Evolutionary conservation across 1,284 basidiomycete species (phyloP).

Genomic region (Waitea zeae): DNA sequence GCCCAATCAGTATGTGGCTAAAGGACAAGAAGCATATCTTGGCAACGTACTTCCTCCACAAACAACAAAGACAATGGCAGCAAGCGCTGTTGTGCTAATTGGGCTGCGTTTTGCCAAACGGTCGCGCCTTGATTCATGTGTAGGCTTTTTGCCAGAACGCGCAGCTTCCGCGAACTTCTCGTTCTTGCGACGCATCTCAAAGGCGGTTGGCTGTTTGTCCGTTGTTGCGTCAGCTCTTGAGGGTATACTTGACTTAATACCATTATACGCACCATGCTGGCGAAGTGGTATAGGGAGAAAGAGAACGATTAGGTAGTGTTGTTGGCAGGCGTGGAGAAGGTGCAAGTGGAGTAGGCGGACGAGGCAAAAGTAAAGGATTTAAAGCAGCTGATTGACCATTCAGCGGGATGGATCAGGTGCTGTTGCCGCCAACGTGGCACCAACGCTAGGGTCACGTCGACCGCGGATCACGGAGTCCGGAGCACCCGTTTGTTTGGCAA

Average conservation of each 20-base stretch:
- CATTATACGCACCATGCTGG: constrained; percentile 16
- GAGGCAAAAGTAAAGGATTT: too few relatives aligned
- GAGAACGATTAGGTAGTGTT: constrained; percentile 4
- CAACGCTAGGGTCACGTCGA: too few relatives aligned
- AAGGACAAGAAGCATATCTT: constrained; percentile 2
- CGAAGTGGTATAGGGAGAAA: constrained; percentile 8
- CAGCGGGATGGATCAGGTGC: too few relatives aligned
- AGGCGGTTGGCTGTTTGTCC: constrained; percentile 32
- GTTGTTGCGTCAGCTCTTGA: neutral
- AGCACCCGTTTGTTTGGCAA: too few relatives aligned
- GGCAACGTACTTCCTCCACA: constrained; percentile 49
- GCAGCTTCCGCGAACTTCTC: constrained; percentile 58
- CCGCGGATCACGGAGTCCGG: too few relatives aligned
- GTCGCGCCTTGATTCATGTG: constrained; percentile 54
- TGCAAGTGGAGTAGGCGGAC: constrained; percentile 20
- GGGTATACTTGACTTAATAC: neutral
- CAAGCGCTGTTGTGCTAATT: constrained; percentile 51
- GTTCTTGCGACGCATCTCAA: constrained; percentile 65
- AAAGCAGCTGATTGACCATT: too few relatives aligned
- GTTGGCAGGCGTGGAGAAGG: neutral
- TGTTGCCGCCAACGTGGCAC: too few relatives aligned
- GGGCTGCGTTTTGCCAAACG: constrained; percentile 52
- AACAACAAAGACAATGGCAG: constrained; percentile 51
- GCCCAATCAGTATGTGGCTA: constrained; percentile 4
- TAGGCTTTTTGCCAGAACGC: constrained; percentile 54